These are phyloP conservation scores for Phylloboletellus chloephorus DNA, from an alignment of 1,284 basidiomycete species.

Conservation along the genomic window DNA sequence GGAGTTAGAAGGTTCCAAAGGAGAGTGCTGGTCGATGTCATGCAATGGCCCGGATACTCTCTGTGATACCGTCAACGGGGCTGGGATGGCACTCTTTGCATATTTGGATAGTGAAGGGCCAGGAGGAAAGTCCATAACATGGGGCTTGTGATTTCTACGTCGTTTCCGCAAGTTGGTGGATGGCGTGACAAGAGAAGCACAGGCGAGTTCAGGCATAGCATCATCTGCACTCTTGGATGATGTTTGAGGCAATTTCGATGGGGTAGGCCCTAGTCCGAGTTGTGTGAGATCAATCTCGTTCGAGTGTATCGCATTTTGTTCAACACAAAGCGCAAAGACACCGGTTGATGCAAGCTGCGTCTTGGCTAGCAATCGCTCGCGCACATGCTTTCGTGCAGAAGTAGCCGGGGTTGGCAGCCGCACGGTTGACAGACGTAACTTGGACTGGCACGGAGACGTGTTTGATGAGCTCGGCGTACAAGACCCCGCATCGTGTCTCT, in stretches of 20 bases:
- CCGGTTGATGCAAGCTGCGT: neutral
- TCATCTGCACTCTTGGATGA: neutral
- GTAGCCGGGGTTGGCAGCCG: conserved; percentile 25
- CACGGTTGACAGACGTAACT: conserved; percentile 1
- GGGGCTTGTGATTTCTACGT: neutral
- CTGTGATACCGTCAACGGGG: conserved; percentile 17
- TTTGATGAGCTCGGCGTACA: conserved; percentile 1
- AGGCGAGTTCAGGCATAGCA: neutral
- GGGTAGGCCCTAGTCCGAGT: neutral
- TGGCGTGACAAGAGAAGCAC: conserved; percentile 10
- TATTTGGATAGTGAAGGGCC: neutral
- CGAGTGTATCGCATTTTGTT: neutral
- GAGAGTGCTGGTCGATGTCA: conserved; percentile 1
- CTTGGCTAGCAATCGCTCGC: conserved; percentile 1
- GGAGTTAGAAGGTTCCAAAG: conserved; percentile 2
- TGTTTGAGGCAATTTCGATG: conserved; percentile 2
- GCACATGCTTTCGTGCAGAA: conserved; percentile 19
- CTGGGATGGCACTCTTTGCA: conserved; percentile 10
- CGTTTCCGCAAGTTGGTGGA: conserved; percentile 5
- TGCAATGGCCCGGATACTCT: neutral
- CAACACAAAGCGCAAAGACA: neutral
- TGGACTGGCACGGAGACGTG: conserved; percentile 4
- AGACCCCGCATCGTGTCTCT: conserved; percentile 5
- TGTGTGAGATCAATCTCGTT: conserved; percentile 3
- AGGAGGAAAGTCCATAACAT: neutral